Evolutionary conservation across 192 early-diverging fungal genomes (phyloP).

Genomic region (Coemansia nantahalensis): DNA sequence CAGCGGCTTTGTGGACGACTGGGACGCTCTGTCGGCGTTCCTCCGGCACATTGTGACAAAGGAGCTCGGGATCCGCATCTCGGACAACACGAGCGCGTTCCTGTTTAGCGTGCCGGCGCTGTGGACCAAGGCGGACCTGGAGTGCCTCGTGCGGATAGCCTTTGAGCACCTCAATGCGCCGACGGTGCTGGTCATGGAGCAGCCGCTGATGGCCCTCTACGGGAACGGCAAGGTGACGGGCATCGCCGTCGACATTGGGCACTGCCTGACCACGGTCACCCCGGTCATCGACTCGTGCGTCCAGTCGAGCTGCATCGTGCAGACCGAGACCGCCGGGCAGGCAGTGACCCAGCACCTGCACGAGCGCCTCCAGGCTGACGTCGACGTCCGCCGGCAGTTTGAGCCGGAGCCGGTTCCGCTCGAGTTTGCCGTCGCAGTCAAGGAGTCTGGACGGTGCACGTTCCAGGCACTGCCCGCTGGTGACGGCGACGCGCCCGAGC

Average conservation of each 20-base stretch:
- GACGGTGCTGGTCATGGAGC: conserved; percentile 75
- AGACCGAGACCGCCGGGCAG: conserved; percentile 66
- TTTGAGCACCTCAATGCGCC: conserved; percentile 93
- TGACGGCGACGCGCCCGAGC: conserved; percentile 16
- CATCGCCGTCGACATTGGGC: conserved; percentile 89
- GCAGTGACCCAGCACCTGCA: conserved; percentile 67
- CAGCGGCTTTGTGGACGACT: conserved; percentile 62
- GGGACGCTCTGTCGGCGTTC: conserved; percentile 70
- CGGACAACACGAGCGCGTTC: conserved; percentile 73
- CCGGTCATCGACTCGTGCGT: conserved; percentile 77
- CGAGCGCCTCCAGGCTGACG: conserved; percentile 59
- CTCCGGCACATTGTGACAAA: conserved; percentile 77
- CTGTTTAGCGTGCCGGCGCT: conserved; percentile 74
- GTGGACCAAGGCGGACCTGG: conserved; percentile 80
- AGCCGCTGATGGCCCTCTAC: conserved; percentile 79
- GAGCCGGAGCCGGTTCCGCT: conserved; percentile 49
- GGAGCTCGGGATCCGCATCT: conserved; percentile 72
- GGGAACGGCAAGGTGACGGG: conserved; percentile 76
- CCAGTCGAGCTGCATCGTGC: conserved; percentile 57
- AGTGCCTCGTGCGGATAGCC: conserved; percentile 78
- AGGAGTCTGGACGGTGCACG: conserved; percentile 51
- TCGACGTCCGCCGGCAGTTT: conserved; percentile 40
- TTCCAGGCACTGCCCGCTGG: conserved; percentile 13
- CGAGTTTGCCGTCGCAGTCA: conserved; percentile 59
- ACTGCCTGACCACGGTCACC: conserved; percentile 75